Conservation (phyloP, 108 stramenopile genomes). For the Schizochytrium sp. region DNA sequence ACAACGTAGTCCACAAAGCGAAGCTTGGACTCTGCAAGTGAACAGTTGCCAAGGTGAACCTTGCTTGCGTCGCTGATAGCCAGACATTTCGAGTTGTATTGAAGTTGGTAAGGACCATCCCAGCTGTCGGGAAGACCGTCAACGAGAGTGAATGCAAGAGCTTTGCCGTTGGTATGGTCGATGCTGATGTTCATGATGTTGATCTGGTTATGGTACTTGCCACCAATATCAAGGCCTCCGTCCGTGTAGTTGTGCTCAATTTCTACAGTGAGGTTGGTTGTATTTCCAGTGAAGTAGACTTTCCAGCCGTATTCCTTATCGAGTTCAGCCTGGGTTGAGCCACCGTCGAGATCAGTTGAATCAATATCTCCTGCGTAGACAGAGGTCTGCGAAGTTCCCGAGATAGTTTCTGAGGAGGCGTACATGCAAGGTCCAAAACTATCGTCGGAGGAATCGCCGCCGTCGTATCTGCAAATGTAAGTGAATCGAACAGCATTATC, state of each 20-base stretch:
- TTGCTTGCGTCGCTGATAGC: not conserved
- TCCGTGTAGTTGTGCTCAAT: constrained; percentile 49
- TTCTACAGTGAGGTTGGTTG: not conserved
- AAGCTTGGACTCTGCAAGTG: not conserved
- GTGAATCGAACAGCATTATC: not conserved
- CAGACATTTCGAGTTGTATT: not conserved
- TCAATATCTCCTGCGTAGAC: not conserved
- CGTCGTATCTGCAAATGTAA: constrained; percentile 30
- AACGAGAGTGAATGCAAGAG: not conserved
- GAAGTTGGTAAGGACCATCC: not conserved
- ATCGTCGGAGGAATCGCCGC: not conserved
- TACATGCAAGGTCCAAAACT: constrained; percentile 25
- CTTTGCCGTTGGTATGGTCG: not conserved
- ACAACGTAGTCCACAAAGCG: not conserved
- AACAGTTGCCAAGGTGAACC: constrained; percentile 18
- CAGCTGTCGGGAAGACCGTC: not conserved
- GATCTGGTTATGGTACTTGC: not conserved
- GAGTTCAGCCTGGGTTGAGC: not conserved
- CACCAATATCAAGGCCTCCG: not conserved
- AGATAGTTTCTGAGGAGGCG: not conserved
- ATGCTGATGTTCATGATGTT: not conserved
- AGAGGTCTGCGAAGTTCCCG: not conserved
- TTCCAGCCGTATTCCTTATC: constrained; percentile 7
- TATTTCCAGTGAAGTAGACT: not conserved
- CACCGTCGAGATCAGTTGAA: not conserved